These are phyloP conservation scores for Orbilia brochopaga DNA, from an alignment of 2,329 filamentous ascomycete genomes.

Conservation along the genomic window DNA sequence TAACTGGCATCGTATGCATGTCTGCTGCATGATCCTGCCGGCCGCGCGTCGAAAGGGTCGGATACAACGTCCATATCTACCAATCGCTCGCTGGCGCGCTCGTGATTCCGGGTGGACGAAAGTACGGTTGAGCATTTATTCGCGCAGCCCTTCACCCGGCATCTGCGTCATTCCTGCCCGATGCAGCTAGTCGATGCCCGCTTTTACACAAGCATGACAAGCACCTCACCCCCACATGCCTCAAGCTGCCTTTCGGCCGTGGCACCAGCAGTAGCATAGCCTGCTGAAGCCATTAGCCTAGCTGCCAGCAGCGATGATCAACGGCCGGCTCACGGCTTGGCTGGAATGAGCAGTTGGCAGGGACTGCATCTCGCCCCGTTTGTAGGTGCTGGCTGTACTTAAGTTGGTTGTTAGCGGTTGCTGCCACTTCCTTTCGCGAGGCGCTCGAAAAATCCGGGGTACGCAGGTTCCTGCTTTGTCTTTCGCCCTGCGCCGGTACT, in stretches of 20 bases:
- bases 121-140: neutral
- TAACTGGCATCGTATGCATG: neutral
- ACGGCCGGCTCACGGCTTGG: neutral
- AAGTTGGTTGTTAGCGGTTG: too few relatives aligned
- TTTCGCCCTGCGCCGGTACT: too few relatives aligned
- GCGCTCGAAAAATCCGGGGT: constrained; percentile 7
- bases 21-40: neutral
- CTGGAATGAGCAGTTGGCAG: neutral
- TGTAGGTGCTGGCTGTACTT: neutral
- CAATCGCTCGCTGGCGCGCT: neutral
- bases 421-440: neutral
- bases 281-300: neutral
- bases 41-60: neutral
- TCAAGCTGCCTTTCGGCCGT: neutral
- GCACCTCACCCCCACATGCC: neutral
- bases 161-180: constrained; percentile 3
- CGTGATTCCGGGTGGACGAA: neutral
- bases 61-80: neutral
- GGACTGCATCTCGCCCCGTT: neutral
- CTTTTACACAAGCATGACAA: neutral
- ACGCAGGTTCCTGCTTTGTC: neutral
- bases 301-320: constrained; percentile 1
- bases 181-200: constrained; percentile 2
- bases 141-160: neutral
- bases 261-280: neutral